Percentiles rank a stretch among this genome's conserved stretches.
Conservation (phyloP, 768 basidiomycete genomes). For the Galerina sulciceps region DNA sequence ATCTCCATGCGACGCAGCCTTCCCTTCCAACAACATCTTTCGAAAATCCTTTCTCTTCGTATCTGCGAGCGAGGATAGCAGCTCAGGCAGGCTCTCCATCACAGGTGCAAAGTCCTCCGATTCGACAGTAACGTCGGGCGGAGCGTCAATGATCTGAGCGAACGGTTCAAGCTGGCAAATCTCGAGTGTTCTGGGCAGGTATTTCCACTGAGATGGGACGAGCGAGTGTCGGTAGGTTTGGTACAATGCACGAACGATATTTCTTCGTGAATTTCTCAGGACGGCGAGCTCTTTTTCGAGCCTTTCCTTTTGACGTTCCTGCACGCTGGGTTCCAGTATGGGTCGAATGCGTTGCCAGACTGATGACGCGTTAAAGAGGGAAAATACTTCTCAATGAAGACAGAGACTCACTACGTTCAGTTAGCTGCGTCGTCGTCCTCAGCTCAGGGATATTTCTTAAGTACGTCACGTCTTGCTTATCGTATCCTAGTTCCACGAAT, state of each 20-base stretch:
- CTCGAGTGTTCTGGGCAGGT: not conserved
- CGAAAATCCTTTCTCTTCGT: not conserved
- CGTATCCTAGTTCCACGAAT: not conserved
- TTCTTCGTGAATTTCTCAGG: not conserved
- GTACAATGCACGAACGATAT: not conserved
- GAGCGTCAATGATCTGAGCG: not conserved
- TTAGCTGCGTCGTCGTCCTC: not conserved
- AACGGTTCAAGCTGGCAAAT: not conserved
- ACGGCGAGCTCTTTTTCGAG: not conserved
- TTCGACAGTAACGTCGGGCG: not conserved
- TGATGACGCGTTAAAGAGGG: too few species aligned
- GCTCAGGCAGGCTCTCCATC: not conserved
- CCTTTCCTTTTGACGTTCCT: not conserved
- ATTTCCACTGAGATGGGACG: not conserved
- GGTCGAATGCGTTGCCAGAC: conserved; percentile 3
- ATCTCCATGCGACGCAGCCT: not conserved
- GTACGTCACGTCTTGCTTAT: not conserved
- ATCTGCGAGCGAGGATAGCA: not conserved
- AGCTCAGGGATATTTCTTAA: not conserved
- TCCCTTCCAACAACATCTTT: not conserved
- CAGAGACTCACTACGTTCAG: not conserved
- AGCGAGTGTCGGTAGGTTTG: not conserved
- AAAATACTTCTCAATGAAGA: too few species aligned
- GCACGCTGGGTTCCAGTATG: not conserved
- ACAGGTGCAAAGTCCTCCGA: not conserved